phyloP scores from a whole-genome alignment of 257 asterid species.

The Solanum tacnaense region DNA sequence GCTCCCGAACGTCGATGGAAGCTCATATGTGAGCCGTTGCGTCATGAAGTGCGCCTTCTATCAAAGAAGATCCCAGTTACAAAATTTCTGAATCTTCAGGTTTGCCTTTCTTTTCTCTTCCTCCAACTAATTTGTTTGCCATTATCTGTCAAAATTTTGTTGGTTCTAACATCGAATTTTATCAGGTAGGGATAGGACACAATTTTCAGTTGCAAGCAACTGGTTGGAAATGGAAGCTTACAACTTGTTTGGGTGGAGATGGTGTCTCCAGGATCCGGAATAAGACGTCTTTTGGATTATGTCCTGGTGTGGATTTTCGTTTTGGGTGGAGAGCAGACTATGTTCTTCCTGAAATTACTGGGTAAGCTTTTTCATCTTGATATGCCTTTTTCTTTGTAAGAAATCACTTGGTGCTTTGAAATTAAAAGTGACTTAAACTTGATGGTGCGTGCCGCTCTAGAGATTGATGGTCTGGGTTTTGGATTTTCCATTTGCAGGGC shows the following conservation, averaged over 20 bases:
- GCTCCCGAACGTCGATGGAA: constrained; percentile 78
- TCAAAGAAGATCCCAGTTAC: constrained; percentile 90
- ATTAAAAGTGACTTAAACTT: background rate
- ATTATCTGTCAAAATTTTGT: background rate
- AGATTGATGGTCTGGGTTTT: background rate
- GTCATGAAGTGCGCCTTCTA: constrained; percentile 80
- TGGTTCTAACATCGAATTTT: background rate
- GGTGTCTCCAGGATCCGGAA: constrained; percentile 71
- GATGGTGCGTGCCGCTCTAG: background rate
- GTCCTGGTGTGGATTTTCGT: constrained; percentile 87
- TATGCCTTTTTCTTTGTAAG: background rate
- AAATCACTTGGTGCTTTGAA: background rate
- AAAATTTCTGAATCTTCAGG: constrained; percentile 90
- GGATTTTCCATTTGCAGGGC: constrained; percentile 38
- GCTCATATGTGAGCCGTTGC: constrained; percentile 66
- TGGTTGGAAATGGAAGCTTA: constrained; percentile 97
- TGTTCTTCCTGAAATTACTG: constrained; percentile 83
- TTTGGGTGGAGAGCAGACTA: constrained; percentile 97
- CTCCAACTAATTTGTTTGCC: background rate
- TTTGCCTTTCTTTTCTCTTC: constrained; percentile 5
- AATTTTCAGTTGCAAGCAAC: constrained; percentile 78
- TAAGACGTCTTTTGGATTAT: constrained; percentile 79
- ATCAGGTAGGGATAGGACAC: constrained; percentile 94
- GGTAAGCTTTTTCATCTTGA: constrained; percentile 31
- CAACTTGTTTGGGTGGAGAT: constrained; percentile 82